Conservation (phyloP, 2,329 filamentous ascomycete species). For the Colletotrichum sp. region DNA sequence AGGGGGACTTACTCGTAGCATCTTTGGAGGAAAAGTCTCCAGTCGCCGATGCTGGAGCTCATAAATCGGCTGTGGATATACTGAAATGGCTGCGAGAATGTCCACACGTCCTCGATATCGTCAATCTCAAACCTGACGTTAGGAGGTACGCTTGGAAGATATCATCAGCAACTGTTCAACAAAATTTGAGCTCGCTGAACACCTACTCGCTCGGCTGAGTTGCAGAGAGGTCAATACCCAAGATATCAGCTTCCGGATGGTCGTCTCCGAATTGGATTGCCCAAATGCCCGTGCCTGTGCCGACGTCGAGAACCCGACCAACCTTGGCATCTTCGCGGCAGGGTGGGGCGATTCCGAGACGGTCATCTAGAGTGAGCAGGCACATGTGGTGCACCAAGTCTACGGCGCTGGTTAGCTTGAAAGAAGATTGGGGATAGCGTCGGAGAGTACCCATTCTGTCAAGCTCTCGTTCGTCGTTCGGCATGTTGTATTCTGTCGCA, state of each 20-base stretch:
- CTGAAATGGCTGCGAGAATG: background rate
- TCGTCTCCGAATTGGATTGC: background rate
- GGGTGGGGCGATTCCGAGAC: background rate
- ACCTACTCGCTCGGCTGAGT: background rate
- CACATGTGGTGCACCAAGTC: background rate
- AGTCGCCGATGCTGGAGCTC: background rate
- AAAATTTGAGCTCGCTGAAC: rapidly evolving
- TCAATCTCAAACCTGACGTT: background rate
- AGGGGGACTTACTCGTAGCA: background rate
- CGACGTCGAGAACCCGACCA: background rate
- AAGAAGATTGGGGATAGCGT: rapidly evolving
- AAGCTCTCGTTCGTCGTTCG: background rate
- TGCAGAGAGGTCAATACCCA: background rate
- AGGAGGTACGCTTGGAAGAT: background rate
- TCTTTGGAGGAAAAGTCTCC: background rate
- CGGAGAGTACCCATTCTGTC: background rate
- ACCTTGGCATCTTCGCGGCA: background rate
- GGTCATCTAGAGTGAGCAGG: background rate
- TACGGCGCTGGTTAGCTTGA: background rate
- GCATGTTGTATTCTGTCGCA: background rate
- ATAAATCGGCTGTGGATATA: background rate
- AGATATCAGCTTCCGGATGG: background rate
- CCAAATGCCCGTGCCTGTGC: background rate
- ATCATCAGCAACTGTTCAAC: background rate
- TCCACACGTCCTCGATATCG: background rate